phyloP scores from a whole-genome alignment of 345 rosid genomes.

The Pelargonium nanum region DNA sequence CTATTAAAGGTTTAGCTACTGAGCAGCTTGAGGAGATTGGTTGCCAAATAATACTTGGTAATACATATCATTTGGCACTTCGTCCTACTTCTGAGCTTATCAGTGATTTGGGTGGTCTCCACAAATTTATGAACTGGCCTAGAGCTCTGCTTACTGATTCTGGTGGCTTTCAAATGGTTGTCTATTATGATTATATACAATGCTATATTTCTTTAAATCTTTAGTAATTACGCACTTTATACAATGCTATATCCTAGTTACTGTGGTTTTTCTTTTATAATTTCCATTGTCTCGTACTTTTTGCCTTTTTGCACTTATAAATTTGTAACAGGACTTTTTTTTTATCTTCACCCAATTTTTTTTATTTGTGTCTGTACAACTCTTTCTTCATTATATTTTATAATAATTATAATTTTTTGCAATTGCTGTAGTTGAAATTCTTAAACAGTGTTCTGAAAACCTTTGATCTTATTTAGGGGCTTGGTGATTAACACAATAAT shows the following conservation, averaged over 20 bases:
- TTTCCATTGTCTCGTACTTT: too few species aligned
- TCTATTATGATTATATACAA: constrained; percentile 9
- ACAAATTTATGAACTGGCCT: constrained; percentile 81
- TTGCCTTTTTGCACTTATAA: too few species aligned
- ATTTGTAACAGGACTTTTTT: too few species aligned
- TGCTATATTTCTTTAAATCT: too few species aligned
- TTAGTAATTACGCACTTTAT: background rate
- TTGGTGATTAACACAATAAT: too few species aligned
- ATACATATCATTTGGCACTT: constrained; percentile 74
- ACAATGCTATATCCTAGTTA: background rate
- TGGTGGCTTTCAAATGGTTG: constrained; percentile 88
- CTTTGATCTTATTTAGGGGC: too few species aligned
- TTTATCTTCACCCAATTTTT: too few species aligned
- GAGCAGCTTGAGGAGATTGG: constrained; percentile 80
- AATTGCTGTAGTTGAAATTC: too few species aligned
- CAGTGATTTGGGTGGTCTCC: constrained; percentile 71
- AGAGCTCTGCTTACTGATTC: constrained; percentile 77
- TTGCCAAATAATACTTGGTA: constrained; percentile 77
- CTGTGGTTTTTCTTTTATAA: background rate
- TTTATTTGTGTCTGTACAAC: too few species aligned
- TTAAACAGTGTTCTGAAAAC: too few species aligned
- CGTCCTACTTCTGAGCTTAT: constrained; percentile 76
- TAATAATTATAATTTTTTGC: too few species aligned
- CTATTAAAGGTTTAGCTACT: constrained; percentile 67
- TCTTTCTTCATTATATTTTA: too few species aligned